Percentiles rank a stretch among this genome's conserved stretches.
phyloP scores from a whole-genome alignment of 345 rosid species.

The Orychophragmus violaceus region DNA sequence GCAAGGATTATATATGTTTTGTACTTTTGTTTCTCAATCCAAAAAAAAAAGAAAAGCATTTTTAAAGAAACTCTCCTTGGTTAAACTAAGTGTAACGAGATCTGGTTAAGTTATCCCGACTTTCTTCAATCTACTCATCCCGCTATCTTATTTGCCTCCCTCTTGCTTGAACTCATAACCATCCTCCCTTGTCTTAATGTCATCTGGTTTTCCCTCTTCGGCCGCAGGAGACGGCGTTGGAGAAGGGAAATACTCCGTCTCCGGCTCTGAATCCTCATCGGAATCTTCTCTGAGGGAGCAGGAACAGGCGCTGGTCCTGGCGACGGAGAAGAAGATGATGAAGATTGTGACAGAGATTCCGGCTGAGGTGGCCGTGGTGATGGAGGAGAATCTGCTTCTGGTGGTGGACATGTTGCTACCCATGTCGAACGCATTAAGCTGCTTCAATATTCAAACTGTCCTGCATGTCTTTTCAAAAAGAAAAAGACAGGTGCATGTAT shows the following conservation, averaged over 20 bases:
- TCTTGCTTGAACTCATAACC: neutral
- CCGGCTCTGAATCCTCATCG: neutral
- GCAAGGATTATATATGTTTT: constrained; percentile 17
- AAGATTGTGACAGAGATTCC: neutral
- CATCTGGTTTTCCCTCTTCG: neutral
- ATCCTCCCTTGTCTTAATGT: constrained; percentile 19
- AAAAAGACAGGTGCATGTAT: neutral
- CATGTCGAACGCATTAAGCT: constrained; percentile 13
- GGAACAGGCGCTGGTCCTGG: constrained; percentile 7
- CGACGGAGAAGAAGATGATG: neutral
- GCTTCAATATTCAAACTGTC: constrained; percentile 14
- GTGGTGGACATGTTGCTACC: constrained; percentile 14
- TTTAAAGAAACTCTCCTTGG: constrained; percentile 24
- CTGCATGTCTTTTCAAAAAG: neutral
- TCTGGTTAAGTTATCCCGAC: constrained; percentile 24
- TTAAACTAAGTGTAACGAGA: constrained; percentile 30
- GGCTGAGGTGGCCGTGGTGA: neutral
- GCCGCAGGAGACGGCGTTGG: constrained; percentile 9
- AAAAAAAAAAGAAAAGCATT: neutral
- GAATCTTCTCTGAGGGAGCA: constrained; percentile 16
- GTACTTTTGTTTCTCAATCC: neutral
- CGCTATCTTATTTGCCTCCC: neutral
- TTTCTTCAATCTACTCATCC: constrained; percentile 16
- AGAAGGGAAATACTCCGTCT: constrained; percentile 17
- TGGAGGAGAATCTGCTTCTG: neutral